A percentile compares a stretch with the other conserved stretches of the same genome.
phyloP scores from a whole-genome alignment of 2,329 filamentous ascomycete genomes.

The Zasmidium citrigriseum region DNA sequence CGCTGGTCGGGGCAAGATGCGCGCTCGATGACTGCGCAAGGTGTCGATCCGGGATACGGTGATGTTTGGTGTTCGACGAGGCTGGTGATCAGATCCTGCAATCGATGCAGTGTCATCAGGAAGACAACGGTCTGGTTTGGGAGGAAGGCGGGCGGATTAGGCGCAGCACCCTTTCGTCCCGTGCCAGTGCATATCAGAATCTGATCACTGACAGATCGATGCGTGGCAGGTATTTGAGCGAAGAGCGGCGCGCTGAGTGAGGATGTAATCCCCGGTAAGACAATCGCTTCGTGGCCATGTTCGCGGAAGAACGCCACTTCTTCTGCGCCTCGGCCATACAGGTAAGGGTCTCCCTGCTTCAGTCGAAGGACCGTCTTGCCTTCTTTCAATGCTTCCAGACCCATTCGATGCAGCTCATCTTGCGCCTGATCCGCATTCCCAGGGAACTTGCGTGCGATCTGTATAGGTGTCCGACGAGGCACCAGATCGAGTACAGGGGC shows the following conservation, averaged over 20 bases:
- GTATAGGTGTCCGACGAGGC: slow-evolving; percentile 82
- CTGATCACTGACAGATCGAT: slow-evolving; percentile 87
- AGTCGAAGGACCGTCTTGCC: slow-evolving; percentile 84
- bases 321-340: slow-evolving; percentile 93
- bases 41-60: slow-evolving; percentile 64
- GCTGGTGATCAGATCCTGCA: slow-evolving; percentile 71
- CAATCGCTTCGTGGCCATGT: slow-evolving; percentile 65
- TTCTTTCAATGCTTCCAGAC: slow-evolving; percentile 65
- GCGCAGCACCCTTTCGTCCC: slow-evolving; percentile 81
- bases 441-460: slow-evolving; percentile 95
- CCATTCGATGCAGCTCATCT: slow-evolving; percentile 80
- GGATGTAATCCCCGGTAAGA: slow-evolving; percentile 88
- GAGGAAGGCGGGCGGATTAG: slow-evolving; percentile 78
- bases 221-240: slow-evolving; percentile 82
- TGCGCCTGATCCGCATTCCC: slow-evolving; percentile 95
- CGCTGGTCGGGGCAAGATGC: slow-evolving; percentile 93
- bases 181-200: slow-evolving; percentile 96
- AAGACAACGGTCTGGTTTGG: slow-evolving; percentile 82
- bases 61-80: slow-evolving; percentile 53
- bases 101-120: slow-evolving; percentile 89
- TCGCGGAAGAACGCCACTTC: slow-evolving; percentile 81
- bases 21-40: slow-evolving; percentile 89
- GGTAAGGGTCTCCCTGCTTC: slow-evolving; percentile 95
- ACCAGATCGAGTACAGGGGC: slow-evolving; percentile 84
- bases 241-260: slow-evolving; percentile 86